Percentiles rank a stretch among this genome's conserved stretches.
These are phyloP conservation scores for Pestalotiopsis sp. DNA, from an alignment of 2,329 filamentous ascomycete genomes.

Conservation along the genomic window DNA sequence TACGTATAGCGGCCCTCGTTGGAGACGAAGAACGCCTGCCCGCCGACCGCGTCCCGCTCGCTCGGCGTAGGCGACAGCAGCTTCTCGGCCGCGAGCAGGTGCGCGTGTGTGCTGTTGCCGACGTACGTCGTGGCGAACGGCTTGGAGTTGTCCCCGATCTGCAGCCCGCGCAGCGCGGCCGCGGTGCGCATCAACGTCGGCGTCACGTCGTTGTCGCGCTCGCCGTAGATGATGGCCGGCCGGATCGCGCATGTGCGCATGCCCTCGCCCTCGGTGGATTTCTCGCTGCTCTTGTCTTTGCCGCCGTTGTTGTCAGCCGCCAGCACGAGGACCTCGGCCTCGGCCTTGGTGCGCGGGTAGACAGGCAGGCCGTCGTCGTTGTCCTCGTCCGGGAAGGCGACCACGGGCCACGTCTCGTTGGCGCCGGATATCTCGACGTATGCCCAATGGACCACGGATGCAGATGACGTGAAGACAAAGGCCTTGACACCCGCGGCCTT, in stretches of 20 bases:
- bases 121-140: background rate
- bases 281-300: background rate
- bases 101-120: conserved; percentile 8
- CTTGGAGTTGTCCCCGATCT: conserved; percentile 2
- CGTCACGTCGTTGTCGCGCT: conserved; percentile 10
- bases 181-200: background rate
- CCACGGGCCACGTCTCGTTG: conserved; percentile 8
- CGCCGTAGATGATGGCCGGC: background rate
- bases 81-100: conserved; percentile 9
- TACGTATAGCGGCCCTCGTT: background rate
- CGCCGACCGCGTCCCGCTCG: background rate
- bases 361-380: background rate
- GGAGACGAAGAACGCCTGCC: conserved; percentile 7
- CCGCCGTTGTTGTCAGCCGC: background rate
- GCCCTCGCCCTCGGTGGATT: background rate
- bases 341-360: conserved; percentile 4
- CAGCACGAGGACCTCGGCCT: background rate
- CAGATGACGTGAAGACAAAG: conserved; percentile 6
- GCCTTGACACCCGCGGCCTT: background rate
- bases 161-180: background rate
- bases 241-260: conserved; percentile 9
- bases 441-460: background rate
- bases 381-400: background rate
- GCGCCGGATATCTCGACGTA: background rate
- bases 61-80: background rate